phyloP scores from a whole-genome alignment of 2,329 filamentous ascomycete species.

The Fusarium siculi region DNA sequence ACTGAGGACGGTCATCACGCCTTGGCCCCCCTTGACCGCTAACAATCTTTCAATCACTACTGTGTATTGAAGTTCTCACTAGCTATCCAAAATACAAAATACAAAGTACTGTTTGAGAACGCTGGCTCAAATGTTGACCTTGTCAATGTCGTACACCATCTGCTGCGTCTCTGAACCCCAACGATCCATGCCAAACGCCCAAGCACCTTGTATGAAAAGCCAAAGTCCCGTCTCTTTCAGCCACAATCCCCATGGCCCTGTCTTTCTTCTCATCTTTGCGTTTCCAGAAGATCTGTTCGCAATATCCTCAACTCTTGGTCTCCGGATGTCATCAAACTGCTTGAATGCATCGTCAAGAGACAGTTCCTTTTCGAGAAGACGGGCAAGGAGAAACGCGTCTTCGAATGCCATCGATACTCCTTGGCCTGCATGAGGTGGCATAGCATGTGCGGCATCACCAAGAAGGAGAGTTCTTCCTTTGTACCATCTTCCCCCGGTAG shows the following conservation, averaged over 20 bases:
- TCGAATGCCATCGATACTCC: background rate
- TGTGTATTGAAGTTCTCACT: fast-evolving
- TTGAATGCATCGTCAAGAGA: background rate
- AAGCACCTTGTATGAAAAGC: background rate
- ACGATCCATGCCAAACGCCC: background rate
- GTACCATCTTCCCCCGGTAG: background rate
- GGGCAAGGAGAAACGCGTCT: background rate
- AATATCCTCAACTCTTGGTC: background rate
- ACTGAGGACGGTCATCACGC: background rate
- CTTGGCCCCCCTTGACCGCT: background rate
- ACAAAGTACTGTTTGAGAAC: too few relatives aligned
- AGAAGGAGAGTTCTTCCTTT: background rate
- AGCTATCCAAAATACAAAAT: background rate
- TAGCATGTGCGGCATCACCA: background rate
- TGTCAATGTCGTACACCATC: conserved; percentile 3
- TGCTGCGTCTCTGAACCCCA: background rate
- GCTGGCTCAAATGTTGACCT: background rate
- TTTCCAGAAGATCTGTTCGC: background rate
- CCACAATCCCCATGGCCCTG: background rate
- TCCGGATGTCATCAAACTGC: background rate
- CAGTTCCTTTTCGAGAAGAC: background rate
- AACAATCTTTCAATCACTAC: too few relatives aligned
- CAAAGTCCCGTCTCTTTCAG: background rate
- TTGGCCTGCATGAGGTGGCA: background rate
- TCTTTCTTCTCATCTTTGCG: background rate